Evolutionary conservation across 495 filamentous ascomycete genomes (phyloP), one percentile per base, ranked within the genome.

Genomic region (Saxophila tyrrhenica): DNA sequence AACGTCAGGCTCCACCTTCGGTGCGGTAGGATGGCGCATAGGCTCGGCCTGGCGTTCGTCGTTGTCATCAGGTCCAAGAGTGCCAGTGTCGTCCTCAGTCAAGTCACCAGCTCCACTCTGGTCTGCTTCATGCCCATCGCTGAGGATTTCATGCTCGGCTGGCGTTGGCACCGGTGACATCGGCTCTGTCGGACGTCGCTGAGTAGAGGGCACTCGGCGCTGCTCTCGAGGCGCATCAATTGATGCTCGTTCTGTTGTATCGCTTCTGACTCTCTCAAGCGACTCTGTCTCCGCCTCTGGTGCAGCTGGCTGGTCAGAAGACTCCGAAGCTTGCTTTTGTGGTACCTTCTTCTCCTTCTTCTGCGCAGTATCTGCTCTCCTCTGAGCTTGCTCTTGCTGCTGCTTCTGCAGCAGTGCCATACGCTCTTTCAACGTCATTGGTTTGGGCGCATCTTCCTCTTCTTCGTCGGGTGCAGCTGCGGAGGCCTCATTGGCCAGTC

Each of bases 381-480:
- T 80, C 50, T 80, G 73, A 32, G 87, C 84, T 58, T 89, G 86
- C 63, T 95, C 91, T 66, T 86, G 71, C 65, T 97, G 92, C 64
- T 97, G 90, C 65, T 87, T 91, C 66, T 98, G 92, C 11, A 98
- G 73, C 44, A 94, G 71, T 16, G 92, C 92, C 69, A 97, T 94
- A 21, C 92, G 73, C 55, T 98, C 92, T 67, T 97, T 98, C 57
- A 98, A 69, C 58, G 84, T 96, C 52, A 86, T 85, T 16, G 89
- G 87, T 69, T 95, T 92, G 1, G 89, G 89, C 63, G 86, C 80
- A 45, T 87, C 85, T 54, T 88, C 85, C 17, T 66, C 70, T 42
- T 73, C 72, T 24, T 77, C 84, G n/a, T 78, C 74, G 29, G 7
- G 80, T 76, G 56, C 63, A 58, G 56, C 62, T 58, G 42, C 64